Conservation (phyloP, 1,139 yeast genomes). For the Pichiaceae sp. region DNA sequence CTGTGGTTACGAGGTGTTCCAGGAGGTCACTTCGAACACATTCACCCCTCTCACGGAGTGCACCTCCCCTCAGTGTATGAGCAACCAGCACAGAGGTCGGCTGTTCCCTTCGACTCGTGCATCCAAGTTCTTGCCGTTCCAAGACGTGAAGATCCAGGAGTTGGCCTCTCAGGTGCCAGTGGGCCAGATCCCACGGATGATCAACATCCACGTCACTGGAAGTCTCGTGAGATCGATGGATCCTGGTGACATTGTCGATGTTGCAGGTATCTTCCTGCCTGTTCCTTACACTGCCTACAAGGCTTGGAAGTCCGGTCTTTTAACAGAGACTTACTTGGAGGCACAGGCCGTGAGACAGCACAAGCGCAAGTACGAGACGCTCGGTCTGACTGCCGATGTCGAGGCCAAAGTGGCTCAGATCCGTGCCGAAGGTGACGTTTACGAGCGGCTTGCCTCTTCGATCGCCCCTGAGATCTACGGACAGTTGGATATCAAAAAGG, state of each 20-base stretch:
- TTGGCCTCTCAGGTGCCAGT: slow-evolving; percentile 94
- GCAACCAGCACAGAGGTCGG: slow-evolving; percentile 81
- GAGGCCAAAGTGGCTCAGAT: slow-evolving; percentile 48
- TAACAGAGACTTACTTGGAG: slow-evolving; percentile 90
- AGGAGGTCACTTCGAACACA: slow-evolving; percentile 79
- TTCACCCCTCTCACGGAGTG: slow-evolving; percentile 85
- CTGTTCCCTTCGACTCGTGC: slow-evolving; percentile 92
- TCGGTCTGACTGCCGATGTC: slow-evolving; percentile 50
- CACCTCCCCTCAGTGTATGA: slow-evolving; percentile 69
- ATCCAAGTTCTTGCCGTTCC: slow-evolving; percentile 89
- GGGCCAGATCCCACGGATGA: slow-evolving; percentile 90
- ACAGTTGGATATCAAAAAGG: slow-evolving; percentile 88
- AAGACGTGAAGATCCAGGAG: slow-evolving; percentile 92
- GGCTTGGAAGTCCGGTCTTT: slow-evolving; percentile 83
- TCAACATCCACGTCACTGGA: slow-evolving; percentile 83
- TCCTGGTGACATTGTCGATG: slow-evolving; percentile 94
- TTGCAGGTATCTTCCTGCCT: slow-evolving; percentile 88
- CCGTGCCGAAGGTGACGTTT: slow-evolving; percentile 56
- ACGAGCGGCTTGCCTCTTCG: slow-evolving; percentile 73
- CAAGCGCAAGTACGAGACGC: slow-evolving; percentile 74
- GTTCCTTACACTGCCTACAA: slow-evolving; percentile 92
- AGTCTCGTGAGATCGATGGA: slow-evolving; percentile 76
- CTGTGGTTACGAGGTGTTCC: slow-evolving; percentile 95
- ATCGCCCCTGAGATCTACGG: slow-evolving; percentile 98
- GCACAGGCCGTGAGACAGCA: slow-evolving; percentile 83